Conservation (phyloP, 495 filamentous ascomycete species). For the Apodospora peruviana region DNA sequence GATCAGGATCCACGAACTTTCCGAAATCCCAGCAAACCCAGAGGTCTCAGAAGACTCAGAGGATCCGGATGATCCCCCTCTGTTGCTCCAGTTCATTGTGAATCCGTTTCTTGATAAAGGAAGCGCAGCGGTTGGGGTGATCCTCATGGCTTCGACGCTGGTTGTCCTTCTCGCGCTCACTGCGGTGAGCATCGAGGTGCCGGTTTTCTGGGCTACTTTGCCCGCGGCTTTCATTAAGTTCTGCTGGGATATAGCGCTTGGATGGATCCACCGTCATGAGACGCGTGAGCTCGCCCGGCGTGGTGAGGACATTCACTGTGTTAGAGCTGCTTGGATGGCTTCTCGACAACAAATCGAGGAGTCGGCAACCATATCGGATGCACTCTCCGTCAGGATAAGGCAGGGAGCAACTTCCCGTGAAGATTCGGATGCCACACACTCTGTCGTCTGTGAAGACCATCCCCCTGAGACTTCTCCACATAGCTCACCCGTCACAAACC, state of each 20-base stretch:
- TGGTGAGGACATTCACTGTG: constrained; percentile 44
- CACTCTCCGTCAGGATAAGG: too few species aligned
- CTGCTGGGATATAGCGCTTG: constrained; percentile 52
- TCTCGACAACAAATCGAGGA: too few species aligned
- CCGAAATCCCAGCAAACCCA: constrained; percentile 62
- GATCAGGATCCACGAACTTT: constrained; percentile 61
- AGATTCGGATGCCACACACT: too few species aligned
- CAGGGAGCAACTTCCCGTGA: too few species aligned
- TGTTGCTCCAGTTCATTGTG: constrained; percentile 63
- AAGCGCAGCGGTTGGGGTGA: constrained; percentile 52
- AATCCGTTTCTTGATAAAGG: constrained; percentile 62
- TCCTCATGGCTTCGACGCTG: constrained; percentile 59
- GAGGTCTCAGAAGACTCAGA: constrained; percentile 39
- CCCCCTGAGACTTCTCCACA: too few species aligned
- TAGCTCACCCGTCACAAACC: too few species aligned
- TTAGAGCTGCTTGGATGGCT: constrained; percentile 22
- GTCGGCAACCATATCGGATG: not conserved
- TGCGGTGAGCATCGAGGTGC: constrained; percentile 43
- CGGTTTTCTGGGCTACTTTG: constrained; percentile 57
- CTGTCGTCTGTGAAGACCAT: too few species aligned
- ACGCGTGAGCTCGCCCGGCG: constrained; percentile 56
- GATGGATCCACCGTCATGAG: constrained; percentile 52
- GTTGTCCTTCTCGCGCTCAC: constrained; percentile 55
- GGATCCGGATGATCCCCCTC: constrained; percentile 41
- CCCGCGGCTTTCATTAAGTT: constrained; percentile 60